Evolutionary conservation across 108 stramenopile species (phyloP), one percentile per base, ranked within the genome.

Genomic region (Nannochloropsis gaditana): DNA sequence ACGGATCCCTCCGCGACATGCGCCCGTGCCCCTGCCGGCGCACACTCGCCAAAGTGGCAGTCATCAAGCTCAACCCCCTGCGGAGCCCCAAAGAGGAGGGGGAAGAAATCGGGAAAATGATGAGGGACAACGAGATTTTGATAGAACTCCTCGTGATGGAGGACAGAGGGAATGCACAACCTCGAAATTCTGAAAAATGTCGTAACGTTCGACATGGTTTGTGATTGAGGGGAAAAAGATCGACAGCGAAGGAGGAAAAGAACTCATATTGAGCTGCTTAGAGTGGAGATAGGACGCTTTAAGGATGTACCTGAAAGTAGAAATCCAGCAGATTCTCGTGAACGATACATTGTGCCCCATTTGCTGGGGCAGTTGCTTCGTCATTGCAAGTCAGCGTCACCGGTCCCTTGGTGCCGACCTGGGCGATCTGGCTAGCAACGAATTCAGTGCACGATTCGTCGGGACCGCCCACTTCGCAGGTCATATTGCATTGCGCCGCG

Each of bases 41-140:
- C 59, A n/a, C 59, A 73, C n/a, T 73, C 59, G n/a, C 59, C 59
- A n/a, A 73, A 73, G 59, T 73, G 59, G 8, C 59, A 73, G 59
- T 73, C 59, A n/a, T 3, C 59, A 15, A 73, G 59, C n/a, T 73
- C 59, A n/a, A 73, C 59, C 4, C 59, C 59, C 59, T 73, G 2
- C 15, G 59, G 59, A 73, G 4, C 15, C 19, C 4, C 19, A 73
- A n/a, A n/a, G 59, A 73, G 59, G 59, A 6, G 59, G n/a, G 59
- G 2, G 8, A 73, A n/a, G 59, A 2, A 0, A 31, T 31, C 31
- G 1, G 31, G 31, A 31, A 31, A 31, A 31, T 31, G 31, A 31
- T 31, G 31, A 31, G 31, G 31, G 31, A 31, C 31, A 31, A 31
- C 31, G 31, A 31, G 31, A 31, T 31, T 31, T 31, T 31, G 31